Percentiles rank a stretch among this genome's conserved stretches.
phyloP scores from a whole-genome alignment of 192 early-diverging fungal species.

The Funneliformis mosseae region DNA sequence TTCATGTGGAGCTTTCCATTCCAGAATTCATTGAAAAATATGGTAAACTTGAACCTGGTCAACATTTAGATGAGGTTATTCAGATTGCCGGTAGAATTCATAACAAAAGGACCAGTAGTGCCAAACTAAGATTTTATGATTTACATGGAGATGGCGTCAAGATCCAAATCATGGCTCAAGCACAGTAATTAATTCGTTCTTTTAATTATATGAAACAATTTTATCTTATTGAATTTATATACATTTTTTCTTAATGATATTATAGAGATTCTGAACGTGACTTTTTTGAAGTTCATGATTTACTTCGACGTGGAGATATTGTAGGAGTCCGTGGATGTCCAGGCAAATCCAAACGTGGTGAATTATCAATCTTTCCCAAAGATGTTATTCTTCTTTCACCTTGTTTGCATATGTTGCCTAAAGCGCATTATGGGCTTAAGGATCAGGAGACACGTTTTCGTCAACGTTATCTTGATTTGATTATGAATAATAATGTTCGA shows the following conservation, averaged over 20 bases:
- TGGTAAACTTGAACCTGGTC: slow-evolving; percentile 64
- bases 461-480: slow-evolving; percentile 97
- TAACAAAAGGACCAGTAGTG: slow-evolving; percentile 90
- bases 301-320: slow-evolving; percentile 93
- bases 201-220: not conserved
- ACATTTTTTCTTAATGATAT: not conserved
- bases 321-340: slow-evolving; percentile 91
- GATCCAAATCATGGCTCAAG: slow-evolving; percentile 91
- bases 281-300: slow-evolving; percentile 80
- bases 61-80: slow-evolving; percentile 69
- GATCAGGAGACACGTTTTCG: slow-evolving; percentile 97
- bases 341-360: slow-evolving; percentile 91
- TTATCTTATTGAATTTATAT: not conserved
- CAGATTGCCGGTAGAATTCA: slow-evolving; percentile 91
- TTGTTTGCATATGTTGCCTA: slow-evolving; percentile 96
- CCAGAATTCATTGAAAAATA: slow-evolving; percentile 89
- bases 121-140: slow-evolving; percentile 95
- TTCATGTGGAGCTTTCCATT: slow-evolving; percentile 84
- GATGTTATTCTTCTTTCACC: slow-evolving; percentile 88
- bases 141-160: slow-evolving; percentile 90
- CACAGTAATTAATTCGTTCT: slow-evolving; percentile 55
- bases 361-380: slow-evolving; percentile 92
- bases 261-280: slow-evolving; percentile 56
- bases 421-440: slow-evolving; percentile 92
- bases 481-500: slow-evolving; percentile 96